Percentiles rank a stretch among this genome's conserved stretches.
Conservation (phyloP, 1,284 basidiomycete genomes). For the Marasmius tenuissimus region DNA sequence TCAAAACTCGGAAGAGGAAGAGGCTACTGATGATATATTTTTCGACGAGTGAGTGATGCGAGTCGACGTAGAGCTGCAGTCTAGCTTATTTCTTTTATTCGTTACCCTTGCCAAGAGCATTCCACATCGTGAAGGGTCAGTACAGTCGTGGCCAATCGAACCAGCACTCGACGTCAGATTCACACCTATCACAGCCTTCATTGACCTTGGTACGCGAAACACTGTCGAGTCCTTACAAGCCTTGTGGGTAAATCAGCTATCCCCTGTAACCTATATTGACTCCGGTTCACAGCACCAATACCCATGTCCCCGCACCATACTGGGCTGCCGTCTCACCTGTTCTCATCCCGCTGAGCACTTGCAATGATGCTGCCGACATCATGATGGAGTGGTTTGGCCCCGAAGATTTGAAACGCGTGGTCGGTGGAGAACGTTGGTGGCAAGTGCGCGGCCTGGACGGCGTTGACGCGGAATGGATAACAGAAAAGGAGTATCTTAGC, state of each 20-base stretch:
- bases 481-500: slow-evolving; percentile 49
- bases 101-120: slow-evolving; percentile 40
- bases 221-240: slow-evolving; percentile 61
- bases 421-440: slow-evolving; percentile 87
- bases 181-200: slow-evolving; percentile 41
- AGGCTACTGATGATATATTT: slow-evolving; percentile 56
- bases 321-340: slow-evolving; percentile 75
- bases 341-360: slow-evolving; percentile 60
- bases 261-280: not conserved
- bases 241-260: slow-evolving; percentile 39
- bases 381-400: slow-evolving; percentile 78
- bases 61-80: not conserved
- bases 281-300: slow-evolving; percentile 56
- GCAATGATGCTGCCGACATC: slow-evolving; percentile 71
- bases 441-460: slow-evolving; percentile 71
- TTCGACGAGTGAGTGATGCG: slow-evolving; percentile 55
- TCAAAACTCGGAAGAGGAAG: slow-evolving; percentile 37
- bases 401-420: slow-evolving; percentile 67
- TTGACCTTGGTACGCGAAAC: slow-evolving; percentile 57
- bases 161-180: slow-evolving; percentile 2
- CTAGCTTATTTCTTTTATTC: not conserved
- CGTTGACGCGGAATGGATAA: slow-evolving; percentile 81
- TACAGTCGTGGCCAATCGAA: not conserved
- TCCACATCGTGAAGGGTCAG: slow-evolving; percentile 59
- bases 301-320: slow-evolving; percentile 74